These are phyloP conservation scores for Erodium texanum DNA, from an alignment of 441 rosid species.

Conservation along the genomic window DNA sequence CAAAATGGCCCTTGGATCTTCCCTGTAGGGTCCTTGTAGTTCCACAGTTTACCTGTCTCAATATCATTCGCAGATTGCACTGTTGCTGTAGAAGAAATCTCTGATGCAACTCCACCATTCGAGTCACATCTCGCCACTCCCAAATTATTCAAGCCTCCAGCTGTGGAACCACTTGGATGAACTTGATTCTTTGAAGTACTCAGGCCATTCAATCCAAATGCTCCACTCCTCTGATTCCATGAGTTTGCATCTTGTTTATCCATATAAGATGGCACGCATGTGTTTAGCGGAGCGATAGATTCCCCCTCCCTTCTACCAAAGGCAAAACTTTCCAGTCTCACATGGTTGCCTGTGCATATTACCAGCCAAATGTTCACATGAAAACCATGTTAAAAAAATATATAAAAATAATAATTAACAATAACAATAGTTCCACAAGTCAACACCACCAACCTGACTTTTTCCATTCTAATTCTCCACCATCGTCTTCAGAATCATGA, in stretches of 20 bases:
- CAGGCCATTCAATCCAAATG: slow-evolving; percentile 16
- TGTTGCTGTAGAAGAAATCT: slow-evolving; percentile 28
- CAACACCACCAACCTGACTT: slow-evolving; percentile 39
- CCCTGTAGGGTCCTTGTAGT: slow-evolving; percentile 78
- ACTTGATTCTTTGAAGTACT: slow-evolving; percentile 29
- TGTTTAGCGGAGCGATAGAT: slow-evolving; percentile 23
- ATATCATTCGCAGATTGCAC: slow-evolving; percentile 33
- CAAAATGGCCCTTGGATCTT: slow-evolving; percentile 89
- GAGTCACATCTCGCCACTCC: slow-evolving; percentile 27
- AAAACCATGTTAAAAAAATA: slow-evolving; percentile 11
- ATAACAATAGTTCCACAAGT: slow-evolving; percentile 15
- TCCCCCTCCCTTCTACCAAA: slow-evolving; percentile 28
- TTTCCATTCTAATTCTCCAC: slow-evolving; percentile 34
- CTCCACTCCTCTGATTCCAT: slow-evolving; percentile 25
- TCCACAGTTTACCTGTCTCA: slow-evolving; percentile 65
- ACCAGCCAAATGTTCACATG: slow-evolving; percentile 16
- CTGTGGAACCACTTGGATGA: slow-evolving; percentile 21
- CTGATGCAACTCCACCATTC: slow-evolving; percentile 26
- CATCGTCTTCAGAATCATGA: slow-evolving; percentile 37
- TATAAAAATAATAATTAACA: slow-evolving; percentile 16
- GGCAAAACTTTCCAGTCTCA: slow-evolving; percentile 27
- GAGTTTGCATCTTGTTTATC: slow-evolving; percentile 31
- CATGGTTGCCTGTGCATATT: slow-evolving; percentile 36
- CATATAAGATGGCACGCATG: slow-evolving; percentile 16
- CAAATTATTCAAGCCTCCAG: slow-evolving; percentile 21